Evolutionary conservation across 768 basidiomycete genomes (phyloP), one percentile per base, ranked within the genome.

Genomic region (Termitomyces sp.): DNA sequence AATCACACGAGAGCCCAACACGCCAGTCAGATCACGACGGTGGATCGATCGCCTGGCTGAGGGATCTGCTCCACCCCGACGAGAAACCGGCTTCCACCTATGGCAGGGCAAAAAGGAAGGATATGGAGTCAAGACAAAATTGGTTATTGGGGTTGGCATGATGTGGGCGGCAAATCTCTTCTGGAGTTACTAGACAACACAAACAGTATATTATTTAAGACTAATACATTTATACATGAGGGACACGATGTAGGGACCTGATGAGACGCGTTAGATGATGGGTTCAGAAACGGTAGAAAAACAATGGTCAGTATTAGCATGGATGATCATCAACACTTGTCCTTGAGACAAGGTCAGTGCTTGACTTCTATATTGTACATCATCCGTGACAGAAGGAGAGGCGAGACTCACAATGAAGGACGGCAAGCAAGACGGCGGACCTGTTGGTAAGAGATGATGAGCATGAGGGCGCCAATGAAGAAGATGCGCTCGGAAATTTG

Each of bases 351-450:
- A 74, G 77, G 71, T 92, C 84, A 86, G 90, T 76, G 89, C 90
- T 92, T 92, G 90, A 92, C 90, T 90, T 88, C 89, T 92, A 82
- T 84, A 77, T 78, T 83, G 68, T 79, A 78, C 61, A 90, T 87
- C 90, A 83, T 73, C 59, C 63, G 56, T 56, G 57, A 26, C 42
- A 13, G 49, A 50, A 50, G 56, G 52, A 42, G n/a, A 58, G 60
- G 48, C 36, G 41, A 44, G 20, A 70, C 73, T 74, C 68, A 75
- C 74, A 59, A 58, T 51, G 39, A 27, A 9, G 18, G 24, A 44
- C 13, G 39, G 41, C 22, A 27, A 10, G 20, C 5, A 10, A 20
- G 16, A 41, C 47, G 31, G 18, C 36, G 22, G 32, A 46, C 39
- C 53, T 47, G 36, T 32, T 47, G 43, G 49, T 51, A 61, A 60